Evolutionary conservation across 2,329 filamentous ascomycete genomes (phyloP).

Genomic region (Aspergillus terreus): DNA sequence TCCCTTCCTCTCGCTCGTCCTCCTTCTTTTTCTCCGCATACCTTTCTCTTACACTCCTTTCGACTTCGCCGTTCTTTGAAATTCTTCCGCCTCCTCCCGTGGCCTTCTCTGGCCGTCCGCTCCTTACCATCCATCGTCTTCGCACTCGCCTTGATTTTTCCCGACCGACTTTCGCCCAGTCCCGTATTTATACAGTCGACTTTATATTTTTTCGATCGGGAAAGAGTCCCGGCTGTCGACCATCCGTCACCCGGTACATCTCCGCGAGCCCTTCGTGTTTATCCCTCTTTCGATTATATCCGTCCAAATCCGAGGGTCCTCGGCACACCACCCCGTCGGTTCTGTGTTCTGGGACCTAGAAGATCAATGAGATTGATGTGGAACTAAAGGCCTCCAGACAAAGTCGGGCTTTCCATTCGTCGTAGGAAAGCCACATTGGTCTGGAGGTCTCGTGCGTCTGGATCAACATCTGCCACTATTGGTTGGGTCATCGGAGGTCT

Average conservation of each 20-base stretch:
- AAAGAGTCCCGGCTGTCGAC: not conserved
- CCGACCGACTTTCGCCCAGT: slow-evolving; percentile 5
- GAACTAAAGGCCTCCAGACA: slow-evolving; percentile 26
- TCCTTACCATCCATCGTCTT: slow-evolving; percentile 26
- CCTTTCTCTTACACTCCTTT: slow-evolving; percentile 9
- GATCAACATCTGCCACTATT: slow-evolving; percentile 10
- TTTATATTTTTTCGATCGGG: not conserved
- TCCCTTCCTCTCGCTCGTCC: slow-evolving; percentile 9
- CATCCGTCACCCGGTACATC: not conserved
- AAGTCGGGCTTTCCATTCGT: slow-evolving; percentile 21
- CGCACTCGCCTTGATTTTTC: slow-evolving; percentile 6
- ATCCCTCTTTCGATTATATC: slow-evolving; percentile 4
- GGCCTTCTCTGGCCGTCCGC: slow-evolving; percentile 36
- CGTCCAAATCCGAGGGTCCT: slow-evolving; percentile 1
- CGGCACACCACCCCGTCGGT: not conserved
- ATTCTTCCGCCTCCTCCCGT: slow-evolving; percentile 13
- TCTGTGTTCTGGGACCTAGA: slow-evolving; percentile 2
- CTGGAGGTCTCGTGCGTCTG: slow-evolving; percentile 25
- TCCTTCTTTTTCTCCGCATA: slow-evolving; percentile 12
- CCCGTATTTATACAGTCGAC: not conserved
- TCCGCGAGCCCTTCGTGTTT: not conserved
- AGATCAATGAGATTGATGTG: slow-evolving; percentile 19
- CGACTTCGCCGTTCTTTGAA: slow-evolving; percentile 1
- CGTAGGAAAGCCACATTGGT: slow-evolving; percentile 22
- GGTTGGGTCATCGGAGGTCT: slow-evolving; percentile 2